Base-by-base conservation (phyloP, 305 asterid genomes). In the Euphrasia arctica region DNA sequence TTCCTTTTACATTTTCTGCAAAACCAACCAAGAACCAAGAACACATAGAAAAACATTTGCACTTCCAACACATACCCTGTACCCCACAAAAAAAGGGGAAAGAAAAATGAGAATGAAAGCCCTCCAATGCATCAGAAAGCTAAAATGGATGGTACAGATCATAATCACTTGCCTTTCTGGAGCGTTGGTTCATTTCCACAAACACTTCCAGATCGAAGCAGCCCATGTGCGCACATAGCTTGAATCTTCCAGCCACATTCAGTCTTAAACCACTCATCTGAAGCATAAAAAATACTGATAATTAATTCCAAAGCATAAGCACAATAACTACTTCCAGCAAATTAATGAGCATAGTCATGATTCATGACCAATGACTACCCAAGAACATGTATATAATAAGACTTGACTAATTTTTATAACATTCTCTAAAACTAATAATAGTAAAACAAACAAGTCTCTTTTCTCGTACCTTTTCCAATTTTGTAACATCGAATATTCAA, bases 221-320 rank as follows among this genome's bases (percentile, higher is more conserved):
- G 60, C 97, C 98, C 96, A 94, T 91, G 79, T 94, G 99, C 54
- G 72, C 81, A 77, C 99, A 94, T 15, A 88, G 89, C 72, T 85
- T 82, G 80, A 94, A 94, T 81, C 99, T 81, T 69, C 97, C 99
- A 73, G 99, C 95, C 66, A 89, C 78, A 83, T 94, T 94, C 89
- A 94, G 91, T 80, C 98, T 84, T 70, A 85, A 78, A 69, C 98
- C 97, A 70, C 98, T 94, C 95, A 91, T 89, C 99, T 94, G 89
- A 47, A 66, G 62, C 58, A 82, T 49, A 57, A 78, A 12, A 63
- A 48, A 69, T 48, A 27, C 52, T 12, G 48, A 58, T 64, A 50
- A 50, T 63, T 43, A 79, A 66, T 71, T 70, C 68, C 64, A 59
- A 31, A 58, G 42, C 13, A 54, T 5, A 50, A 39, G 32, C 47